Conservation (phyloP, 106 monocot species). For the Dendrobium nobile region DNA sequence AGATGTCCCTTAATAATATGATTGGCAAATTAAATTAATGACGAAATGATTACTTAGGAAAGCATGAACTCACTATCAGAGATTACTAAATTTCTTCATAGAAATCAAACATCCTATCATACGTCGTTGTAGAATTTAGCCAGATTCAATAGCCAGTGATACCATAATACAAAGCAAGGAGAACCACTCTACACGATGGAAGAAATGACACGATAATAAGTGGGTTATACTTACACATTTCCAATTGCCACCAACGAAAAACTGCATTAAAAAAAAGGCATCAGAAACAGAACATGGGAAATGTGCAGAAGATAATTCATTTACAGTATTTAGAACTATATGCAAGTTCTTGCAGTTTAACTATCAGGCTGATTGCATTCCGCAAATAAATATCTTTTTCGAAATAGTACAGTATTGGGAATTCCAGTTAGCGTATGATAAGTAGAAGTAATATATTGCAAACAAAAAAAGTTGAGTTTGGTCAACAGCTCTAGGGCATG, state of each 20-base stretch:
- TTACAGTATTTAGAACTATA: not conserved
- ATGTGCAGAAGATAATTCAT: not conserved
- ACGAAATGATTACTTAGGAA: not conserved
- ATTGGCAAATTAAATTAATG: not conserved
- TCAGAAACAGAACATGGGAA: conserved; percentile 5
- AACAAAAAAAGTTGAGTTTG: not conserved
- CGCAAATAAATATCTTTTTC: not conserved
- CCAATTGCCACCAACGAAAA: conserved; percentile 97
- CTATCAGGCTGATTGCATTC: not conserved
- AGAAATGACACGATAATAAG: not conserved
- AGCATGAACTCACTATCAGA: not conserved
- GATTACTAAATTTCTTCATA: not conserved
- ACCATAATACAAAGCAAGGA: not conserved
- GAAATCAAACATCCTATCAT: not conserved
- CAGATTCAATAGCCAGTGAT: not conserved
- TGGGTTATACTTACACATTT: conserved; percentile 65
- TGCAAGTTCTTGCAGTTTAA: not conserved
- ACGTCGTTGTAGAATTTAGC: not conserved
- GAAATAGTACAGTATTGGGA: not conserved
- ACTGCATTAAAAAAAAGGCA: conserved; percentile 44
- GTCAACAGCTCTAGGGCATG: not conserved
- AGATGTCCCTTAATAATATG: not conserved
- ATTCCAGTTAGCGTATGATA: not conserved
- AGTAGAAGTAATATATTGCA: not conserved
- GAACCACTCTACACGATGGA: not conserved